Percentiles rank a stretch among this genome's conserved stretches.
These are phyloP conservation scores for Uronychia binucleata DNA, from an alignment of 73 alveolate genomes.

Conservation along the genomic window DNA sequence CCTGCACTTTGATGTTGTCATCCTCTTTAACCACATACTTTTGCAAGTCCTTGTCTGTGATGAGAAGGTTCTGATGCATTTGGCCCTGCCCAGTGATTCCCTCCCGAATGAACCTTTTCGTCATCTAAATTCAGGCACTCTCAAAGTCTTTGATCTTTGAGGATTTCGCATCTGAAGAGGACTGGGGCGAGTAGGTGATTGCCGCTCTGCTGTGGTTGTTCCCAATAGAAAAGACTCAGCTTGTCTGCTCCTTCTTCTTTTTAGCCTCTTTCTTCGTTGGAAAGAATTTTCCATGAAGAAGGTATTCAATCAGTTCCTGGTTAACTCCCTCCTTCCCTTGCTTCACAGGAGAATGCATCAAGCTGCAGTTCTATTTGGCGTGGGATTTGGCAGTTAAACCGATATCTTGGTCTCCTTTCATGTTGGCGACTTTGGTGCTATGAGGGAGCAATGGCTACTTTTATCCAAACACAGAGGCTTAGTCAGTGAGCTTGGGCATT, in stretches of 20 bases:
- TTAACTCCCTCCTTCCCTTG: neutral
- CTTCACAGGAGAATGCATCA: neutral
- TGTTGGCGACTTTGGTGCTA: too few relatives aligned
- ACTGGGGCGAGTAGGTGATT: neutral
- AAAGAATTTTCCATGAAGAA: neutral
- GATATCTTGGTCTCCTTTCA: too few relatives aligned
- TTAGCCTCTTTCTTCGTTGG: neutral
- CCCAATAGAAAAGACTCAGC: too few relatives aligned
- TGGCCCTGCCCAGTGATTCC: neutral
- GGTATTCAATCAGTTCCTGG: neutral
- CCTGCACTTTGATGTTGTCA: neutral
- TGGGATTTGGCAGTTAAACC: too few relatives aligned
- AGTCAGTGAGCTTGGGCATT: too few relatives aligned
- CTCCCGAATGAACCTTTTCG: neutral
- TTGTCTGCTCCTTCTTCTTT: too few relatives aligned
- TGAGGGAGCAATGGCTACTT: too few relatives aligned
- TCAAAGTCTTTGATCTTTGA: neutral
- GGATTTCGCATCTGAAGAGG: neutral
- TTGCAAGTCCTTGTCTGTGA: neutral
- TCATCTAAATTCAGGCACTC: neutral
- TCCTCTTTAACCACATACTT: neutral
- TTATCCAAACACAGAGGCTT: too few relatives aligned
- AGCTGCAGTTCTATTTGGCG: too few relatives aligned
- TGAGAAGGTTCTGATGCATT: neutral
- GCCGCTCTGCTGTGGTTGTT: neutral